A percentile compares a stretch with the other conserved stretches of the same genome.
phyloP scores from a whole-genome alignment of 1,284 basidiomycete species.

The Papiliotrema fonsecae region DNA sequence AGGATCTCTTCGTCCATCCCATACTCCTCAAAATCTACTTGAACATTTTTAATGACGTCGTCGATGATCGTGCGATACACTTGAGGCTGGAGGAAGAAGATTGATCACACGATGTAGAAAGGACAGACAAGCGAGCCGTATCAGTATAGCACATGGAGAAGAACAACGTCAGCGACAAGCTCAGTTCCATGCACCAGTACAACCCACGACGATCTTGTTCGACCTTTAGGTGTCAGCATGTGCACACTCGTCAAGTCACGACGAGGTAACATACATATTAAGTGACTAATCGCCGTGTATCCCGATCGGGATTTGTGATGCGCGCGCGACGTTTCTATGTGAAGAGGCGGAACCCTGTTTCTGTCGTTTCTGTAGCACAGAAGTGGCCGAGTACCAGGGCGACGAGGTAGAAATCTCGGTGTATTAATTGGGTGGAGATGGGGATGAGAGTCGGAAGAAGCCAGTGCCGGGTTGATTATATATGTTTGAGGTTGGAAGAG shows the following conservation, averaged over 20 bases:
- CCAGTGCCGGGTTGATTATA: neutral
- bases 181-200: neutral
- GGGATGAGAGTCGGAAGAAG: neutral
- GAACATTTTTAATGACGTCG: constrained; percentile 84
- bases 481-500: neutral
- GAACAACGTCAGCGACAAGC: constrained; percentile 2
- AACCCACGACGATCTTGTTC: constrained; percentile 48
- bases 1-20: constrained; percentile 90
- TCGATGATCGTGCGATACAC: constrained; percentile 94
- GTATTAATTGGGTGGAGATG: neutral
- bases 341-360: too few relatives aligned
- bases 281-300: too few relatives aligned
- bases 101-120: constrained; percentile 1
- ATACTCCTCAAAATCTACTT: constrained; percentile 94
- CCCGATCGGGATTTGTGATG: too few relatives aligned
- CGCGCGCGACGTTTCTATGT: too few relatives aligned
- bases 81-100: constrained; percentile 57
- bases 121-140: constrained; percentile 55
- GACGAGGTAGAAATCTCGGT: too few relatives aligned
- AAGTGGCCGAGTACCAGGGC: neutral
- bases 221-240: constrained; percentile 38
- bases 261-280: too few relatives aligned
- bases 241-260: too few relatives aligned
- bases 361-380: neutral
- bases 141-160: neutral